phyloP scores from a whole-genome alignment of 2,329 filamentous ascomycete genomes.

The Exophiala oligosperma region DNA sequence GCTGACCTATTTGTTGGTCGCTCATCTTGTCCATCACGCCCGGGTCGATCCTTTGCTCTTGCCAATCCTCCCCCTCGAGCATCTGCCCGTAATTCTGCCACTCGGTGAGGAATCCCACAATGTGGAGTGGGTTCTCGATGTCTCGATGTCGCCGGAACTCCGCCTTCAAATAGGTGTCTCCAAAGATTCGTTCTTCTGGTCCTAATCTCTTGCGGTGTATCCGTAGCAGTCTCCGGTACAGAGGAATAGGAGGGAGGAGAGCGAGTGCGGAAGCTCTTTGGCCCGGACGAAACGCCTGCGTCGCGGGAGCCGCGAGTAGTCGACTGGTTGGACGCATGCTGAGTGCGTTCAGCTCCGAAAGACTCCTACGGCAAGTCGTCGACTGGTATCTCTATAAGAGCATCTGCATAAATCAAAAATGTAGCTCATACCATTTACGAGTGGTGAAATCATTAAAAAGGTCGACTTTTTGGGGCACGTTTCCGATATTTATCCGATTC shows the following conservation, averaged over 20 bases:
- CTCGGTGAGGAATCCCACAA: conserved; percentile 93
- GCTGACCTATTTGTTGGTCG: conserved; percentile 88
- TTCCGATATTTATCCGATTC: no score
- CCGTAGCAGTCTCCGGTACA: conserved; percentile 85
- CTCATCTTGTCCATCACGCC: conserved; percentile 84
- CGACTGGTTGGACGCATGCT: conserved; percentile 23
- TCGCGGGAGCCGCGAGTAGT: conserved; percentile 23
- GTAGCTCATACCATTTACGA: not conserved
- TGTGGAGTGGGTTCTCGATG: conserved; percentile 86
- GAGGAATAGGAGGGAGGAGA: conserved; percentile 79
- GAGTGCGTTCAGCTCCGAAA: not conserved
- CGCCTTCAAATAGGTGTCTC: conserved; percentile 88
- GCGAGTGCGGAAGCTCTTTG: conserved; percentile 53
- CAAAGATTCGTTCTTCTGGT: conserved; percentile 72
- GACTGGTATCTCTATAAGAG: no score
- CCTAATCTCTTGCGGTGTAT: conserved; percentile 80
- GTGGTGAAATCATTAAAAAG: not conserved
- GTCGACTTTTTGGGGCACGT: no score
- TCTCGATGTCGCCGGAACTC: conserved; percentile 84
- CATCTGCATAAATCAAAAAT: no score
- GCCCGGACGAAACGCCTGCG: conserved; percentile 21
- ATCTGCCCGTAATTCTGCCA: conserved; percentile 96
- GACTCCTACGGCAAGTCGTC: no score
- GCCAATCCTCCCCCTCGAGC: conserved; percentile 83
- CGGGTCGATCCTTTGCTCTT: conserved; percentile 75